Evolutionary conservation across 306 rosid genomes (phyloP), one percentile per base, ranked within the genome.

Genomic region (Medicago arabica): DNA sequence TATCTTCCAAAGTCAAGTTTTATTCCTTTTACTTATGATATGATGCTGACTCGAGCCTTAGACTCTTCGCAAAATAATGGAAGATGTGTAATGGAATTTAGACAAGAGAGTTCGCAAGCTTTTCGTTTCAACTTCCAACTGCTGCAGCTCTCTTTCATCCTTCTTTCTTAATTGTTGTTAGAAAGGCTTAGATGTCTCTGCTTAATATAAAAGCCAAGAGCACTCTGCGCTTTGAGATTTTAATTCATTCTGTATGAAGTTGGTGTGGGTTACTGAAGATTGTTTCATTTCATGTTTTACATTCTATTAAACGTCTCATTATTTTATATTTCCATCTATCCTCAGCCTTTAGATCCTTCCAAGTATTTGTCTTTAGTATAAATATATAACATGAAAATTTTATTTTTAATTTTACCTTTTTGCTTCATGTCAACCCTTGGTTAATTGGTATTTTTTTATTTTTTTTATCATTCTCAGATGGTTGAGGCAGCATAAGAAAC

Each of bases 401-500:
- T 62, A 69, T 64, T 68, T 74, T 44, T 59, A 18, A 65, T 31
- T 67, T 67, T 65, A 71, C 39, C 54, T 47, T 74, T 53, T 51
- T 17, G 25, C 40, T 81, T 25, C 21, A 67, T 60, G 13, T 4
- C 46, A 63, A 75, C 50, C 23, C 75, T 51, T 50, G 14, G 25
- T 40, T 58, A 31, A 73, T 69, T 76, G 46, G 5, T 71, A 44
- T 50, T 83, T 25, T 25, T 58, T 69, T 44, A 82, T 25, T 25
- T 58, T 63, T 46, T 73, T 69, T 54, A 75, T 55, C 15, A 38
- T 74, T 67, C 62, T 70, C 90, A 95, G 99, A 75, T 95, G 99
- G 97, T 75, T 95, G 86, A 90, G 87, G 85, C 93, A 87, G 85
- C 82, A 86, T 75, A 92, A 84, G 78, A 86, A 84, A 58, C 72